These are phyloP conservation scores for Ganoderma lucidum DNA, from an alignment of 1,284 basidiomycete genomes.

Conservation along the genomic window DNA sequence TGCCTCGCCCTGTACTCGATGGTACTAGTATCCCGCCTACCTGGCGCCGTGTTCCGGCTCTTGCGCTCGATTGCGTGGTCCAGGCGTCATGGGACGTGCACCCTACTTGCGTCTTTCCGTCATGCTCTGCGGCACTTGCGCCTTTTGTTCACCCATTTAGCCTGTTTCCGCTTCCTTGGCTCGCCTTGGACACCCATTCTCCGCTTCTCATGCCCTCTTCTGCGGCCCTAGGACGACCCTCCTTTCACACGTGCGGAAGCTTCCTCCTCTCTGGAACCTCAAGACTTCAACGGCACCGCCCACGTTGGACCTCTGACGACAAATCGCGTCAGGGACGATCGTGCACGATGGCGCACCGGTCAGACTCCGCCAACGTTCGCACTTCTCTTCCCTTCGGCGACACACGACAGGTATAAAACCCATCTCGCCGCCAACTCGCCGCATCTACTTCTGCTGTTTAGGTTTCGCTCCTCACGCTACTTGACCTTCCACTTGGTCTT, in stretches of 20 bases:
- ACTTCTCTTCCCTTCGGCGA: background rate
- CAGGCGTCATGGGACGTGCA: slow-evolving; percentile 35
- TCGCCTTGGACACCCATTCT: slow-evolving; percentile 22
- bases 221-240: slow-evolving; percentile 5
- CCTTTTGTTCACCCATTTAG: slow-evolving; percentile 18
- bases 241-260: slow-evolving; percentile 20
- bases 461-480: background rate
- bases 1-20: slow-evolving; percentile 4
- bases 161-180: slow-evolving; percentile 32
- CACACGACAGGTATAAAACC: background rate
- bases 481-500: background rate
- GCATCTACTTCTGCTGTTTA: background rate
- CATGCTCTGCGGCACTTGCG: slow-evolving; percentile 1
- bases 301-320: slow-evolving; percentile 23
- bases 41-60: slow-evolving; percentile 29
- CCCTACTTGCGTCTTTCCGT: slow-evolving; percentile 8
- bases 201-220: slow-evolving; percentile 19
- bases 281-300: slow-evolving; percentile 2
- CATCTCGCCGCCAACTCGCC: background rate
- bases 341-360: slow-evolving; percentile 21
- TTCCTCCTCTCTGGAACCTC: slow-evolving; percentile 13
- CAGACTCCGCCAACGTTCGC: slow-evolving; percentile 10
- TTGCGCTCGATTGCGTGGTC: slow-evolving; percentile 33
- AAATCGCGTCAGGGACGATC: slow-evolving; percentile 21
- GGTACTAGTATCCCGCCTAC: slow-evolving; percentile 29